Evolutionary conservation across 257 asterid genomes (phyloP).

Genomic region (Asclepias syriaca): DNA sequence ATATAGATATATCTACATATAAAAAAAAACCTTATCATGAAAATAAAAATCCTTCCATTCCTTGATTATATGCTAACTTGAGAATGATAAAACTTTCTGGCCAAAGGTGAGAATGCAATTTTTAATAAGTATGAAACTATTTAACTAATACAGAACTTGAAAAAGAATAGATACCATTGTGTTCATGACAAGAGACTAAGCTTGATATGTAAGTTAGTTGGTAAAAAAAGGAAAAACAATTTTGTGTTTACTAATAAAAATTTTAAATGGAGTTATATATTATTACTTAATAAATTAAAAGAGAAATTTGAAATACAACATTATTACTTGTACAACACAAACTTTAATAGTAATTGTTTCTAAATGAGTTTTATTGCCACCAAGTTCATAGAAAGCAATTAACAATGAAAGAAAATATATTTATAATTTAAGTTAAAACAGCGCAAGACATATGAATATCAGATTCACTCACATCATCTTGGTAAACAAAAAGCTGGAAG

Average conservation of each 20-base stretch:
- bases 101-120: neutral
- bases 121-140: neutral
- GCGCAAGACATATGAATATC: neutral
- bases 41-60: neutral
- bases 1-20: conserved; percentile 70
- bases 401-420: conserved; percentile 5
- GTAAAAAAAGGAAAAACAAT: too few species aligned
- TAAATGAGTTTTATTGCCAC: too few species aligned
- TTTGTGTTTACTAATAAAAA: too few species aligned
- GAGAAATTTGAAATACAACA: too few species aligned
- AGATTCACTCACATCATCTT: conserved; percentile 63
- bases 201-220: neutral
- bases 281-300: too few species aligned
- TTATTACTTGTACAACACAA: too few species aligned
- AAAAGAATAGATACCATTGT: neutral
- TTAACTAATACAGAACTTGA: neutral
- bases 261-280: too few species aligned
- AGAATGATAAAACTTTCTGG: neutral
- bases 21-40: neutral
- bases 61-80: neutral
- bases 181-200: neutral
- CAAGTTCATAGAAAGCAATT: neutral
- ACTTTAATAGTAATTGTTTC: too few species aligned
- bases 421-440: conserved; percentile 4
- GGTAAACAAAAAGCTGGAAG: conserved; percentile 80